Evolutionary conservation across 176 grass and related monocot species (phyloP).

Genomic region (Triticum aestivum): DNA sequence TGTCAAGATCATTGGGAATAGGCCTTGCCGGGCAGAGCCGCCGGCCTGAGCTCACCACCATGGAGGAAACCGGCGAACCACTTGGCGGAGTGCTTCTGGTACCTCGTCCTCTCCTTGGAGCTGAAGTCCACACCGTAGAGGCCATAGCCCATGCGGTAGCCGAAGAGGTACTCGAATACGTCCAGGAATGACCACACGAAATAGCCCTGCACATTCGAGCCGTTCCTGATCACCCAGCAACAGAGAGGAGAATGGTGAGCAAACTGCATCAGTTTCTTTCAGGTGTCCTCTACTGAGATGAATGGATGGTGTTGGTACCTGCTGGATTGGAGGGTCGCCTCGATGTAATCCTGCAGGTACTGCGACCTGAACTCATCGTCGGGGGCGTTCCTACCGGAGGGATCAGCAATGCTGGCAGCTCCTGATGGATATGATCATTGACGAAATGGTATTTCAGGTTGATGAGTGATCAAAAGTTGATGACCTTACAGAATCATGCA

Average conservation of each 20-base stretch:
- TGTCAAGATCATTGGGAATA: conserved; percentile 33
- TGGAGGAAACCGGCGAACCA: conserved; percentile 71
- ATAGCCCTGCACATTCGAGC: conserved; percentile 76
- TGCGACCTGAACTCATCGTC: conserved; percentile 46
- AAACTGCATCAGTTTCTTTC: not conserved
- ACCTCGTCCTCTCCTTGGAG: conserved; percentile 56
- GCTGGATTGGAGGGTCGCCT: conserved; percentile 47
- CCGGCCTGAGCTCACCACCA: conserved; percentile 42
- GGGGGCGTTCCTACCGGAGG: not conserved
- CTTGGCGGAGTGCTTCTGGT: conserved; percentile 51
- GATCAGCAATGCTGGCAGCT: conserved; percentile 25
- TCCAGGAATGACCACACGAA: conserved; percentile 94
- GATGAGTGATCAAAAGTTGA: not conserved
- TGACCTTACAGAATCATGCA: not conserved
- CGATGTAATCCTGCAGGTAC: conserved; percentile 55
- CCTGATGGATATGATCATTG: conserved; percentile 25
- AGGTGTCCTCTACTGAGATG: not conserved
- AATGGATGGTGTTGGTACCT: conserved; percentile 22
- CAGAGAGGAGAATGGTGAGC: not conserved
- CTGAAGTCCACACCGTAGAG: conserved; percentile 59
- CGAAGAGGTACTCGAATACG: conserved; percentile 58
- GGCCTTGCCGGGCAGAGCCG: conserved; percentile 23
- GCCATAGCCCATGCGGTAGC: conserved; percentile 56
- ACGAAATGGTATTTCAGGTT: not conserved
- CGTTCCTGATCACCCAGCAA: conserved; percentile 49